Evolutionary conservation across 495 filamentous ascomycete species (phyloP).

Genomic region (Bombardia bombarda): DNA sequence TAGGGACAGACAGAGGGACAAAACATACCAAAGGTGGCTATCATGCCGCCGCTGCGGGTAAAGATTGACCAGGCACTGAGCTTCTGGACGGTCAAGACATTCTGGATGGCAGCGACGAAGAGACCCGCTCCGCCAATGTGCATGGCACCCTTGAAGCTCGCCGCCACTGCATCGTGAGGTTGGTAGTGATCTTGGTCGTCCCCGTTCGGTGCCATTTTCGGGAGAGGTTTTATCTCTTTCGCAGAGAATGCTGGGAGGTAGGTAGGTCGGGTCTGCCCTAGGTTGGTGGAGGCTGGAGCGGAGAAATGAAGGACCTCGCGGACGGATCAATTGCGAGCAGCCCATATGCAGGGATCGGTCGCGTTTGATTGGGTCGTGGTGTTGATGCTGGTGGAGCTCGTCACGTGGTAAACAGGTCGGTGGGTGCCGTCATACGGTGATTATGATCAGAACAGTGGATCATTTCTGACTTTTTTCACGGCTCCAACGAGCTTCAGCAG

Average conservation of each 20-base stretch:
- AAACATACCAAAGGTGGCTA: constrained; percentile 32
- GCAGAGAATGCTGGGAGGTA: constrained; percentile 10
- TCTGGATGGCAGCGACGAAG: constrained; percentile 70
- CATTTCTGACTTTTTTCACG: too few species aligned
- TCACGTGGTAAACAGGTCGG: too few species aligned
- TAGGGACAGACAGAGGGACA: not conserved
- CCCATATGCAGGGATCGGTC: too few species aligned
- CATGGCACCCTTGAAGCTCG: constrained; percentile 53
- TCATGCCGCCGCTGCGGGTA: constrained; percentile 42
- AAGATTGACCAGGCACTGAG: constrained; percentile 70
- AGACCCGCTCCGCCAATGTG: constrained; percentile 61
- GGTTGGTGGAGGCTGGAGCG: too few species aligned
- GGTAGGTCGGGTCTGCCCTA: constrained; percentile 2
- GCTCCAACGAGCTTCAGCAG: too few species aligned
- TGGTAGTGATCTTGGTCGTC: constrained; percentile 51
- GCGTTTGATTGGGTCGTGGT: too few species aligned
- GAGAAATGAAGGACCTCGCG: too few species aligned
- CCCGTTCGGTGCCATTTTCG: constrained; percentile 33
- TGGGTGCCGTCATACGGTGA: too few species aligned
- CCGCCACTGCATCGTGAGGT: constrained; percentile 68
- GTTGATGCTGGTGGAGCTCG: too few species aligned
- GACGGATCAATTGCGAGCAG: too few species aligned
- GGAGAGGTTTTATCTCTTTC: constrained; percentile 34
- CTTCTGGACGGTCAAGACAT: constrained; percentile 72
- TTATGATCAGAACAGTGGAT: too few species aligned